Conservation (phyloP, 2,329 filamentous ascomycete genomes). For the Arthrinium puccinioides region DNA sequence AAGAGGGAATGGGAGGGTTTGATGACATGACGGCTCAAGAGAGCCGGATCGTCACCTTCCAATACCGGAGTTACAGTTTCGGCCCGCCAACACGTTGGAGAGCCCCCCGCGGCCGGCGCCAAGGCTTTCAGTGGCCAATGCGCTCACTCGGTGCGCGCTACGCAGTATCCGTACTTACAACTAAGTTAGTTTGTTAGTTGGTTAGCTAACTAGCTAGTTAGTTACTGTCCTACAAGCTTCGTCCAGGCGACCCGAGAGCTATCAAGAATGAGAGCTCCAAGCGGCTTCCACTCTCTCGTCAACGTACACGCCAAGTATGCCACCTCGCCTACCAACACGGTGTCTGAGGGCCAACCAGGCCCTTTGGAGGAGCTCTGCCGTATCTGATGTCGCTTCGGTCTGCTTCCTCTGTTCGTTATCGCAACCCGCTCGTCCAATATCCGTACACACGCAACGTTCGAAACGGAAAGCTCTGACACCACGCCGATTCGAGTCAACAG, state of each 20-base stretch:
- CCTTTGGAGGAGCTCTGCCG: constrained; percentile 6
- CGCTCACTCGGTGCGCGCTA: too few relatives aligned
- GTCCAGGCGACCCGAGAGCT: not conserved
- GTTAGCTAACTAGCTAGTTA: too few relatives aligned
- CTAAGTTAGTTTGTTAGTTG: too few relatives aligned
- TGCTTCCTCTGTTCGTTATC: constrained; percentile 24
- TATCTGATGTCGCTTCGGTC: constrained; percentile 10
- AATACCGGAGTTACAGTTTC: too few relatives aligned
- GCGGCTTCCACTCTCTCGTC: not conserved
- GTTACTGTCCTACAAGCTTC: too few relatives aligned
- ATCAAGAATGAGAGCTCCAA: not conserved
- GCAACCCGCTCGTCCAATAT: constrained; percentile 3
- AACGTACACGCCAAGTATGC: constrained; percentile 14
- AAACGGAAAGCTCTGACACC: constrained; percentile 13
- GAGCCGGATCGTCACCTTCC: too few relatives aligned
- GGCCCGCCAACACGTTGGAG: too few relatives aligned
- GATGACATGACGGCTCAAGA: too few relatives aligned
- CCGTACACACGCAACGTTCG: constrained; percentile 8
- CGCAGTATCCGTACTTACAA: too few relatives aligned
- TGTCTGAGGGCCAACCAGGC: constrained; percentile 13
- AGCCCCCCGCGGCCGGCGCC: too few relatives aligned
- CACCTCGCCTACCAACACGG: constrained; percentile 22
- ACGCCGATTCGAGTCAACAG: constrained; percentile 17
- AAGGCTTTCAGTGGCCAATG: too few relatives aligned
- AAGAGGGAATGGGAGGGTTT: too few relatives aligned